Percentiles rank a stretch among this genome's conserved stretches.
phyloP scores from a whole-genome alignment of 2,329 filamentous ascomycete genomes.

The Hyphodiscus sp. region DNA sequence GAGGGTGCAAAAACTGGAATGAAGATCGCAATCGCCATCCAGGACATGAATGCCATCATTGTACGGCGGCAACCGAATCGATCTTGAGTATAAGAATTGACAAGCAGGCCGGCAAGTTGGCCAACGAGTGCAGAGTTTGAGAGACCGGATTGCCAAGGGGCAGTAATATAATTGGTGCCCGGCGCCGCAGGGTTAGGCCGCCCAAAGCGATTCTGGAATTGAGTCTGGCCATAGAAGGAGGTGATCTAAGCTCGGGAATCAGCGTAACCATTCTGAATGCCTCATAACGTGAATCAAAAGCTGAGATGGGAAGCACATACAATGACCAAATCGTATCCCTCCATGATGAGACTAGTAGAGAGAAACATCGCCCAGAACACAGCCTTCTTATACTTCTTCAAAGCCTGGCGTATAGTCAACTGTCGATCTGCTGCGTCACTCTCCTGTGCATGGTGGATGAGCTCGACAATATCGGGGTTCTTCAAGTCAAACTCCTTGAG shows the following conservation, averaged over 20 bases:
- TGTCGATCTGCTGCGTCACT: slow-evolving; percentile 9
- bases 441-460: slow-evolving; percentile 13
- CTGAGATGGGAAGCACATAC: neutral
- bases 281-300: too few species aligned
- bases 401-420: slow-evolving; percentile 1
- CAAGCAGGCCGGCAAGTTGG: neutral
- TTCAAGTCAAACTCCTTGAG: slow-evolving; percentile 10
- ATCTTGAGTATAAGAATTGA: neutral
- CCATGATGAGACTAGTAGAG: neutral
- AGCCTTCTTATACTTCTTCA: slow-evolving; percentile 12
- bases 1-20: slow-evolving; percentile 4
- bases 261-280: neutral
- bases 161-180: neutral
- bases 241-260: slow-evolving; percentile 1
- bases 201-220: slow-evolving; percentile 9
- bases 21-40: neutral
- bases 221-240: slow-evolving; percentile 10
- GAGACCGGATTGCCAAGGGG: neutral
- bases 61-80: neutral
- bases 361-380: slow-evolving; percentile 14
- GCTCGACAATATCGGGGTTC: slow-evolving; percentile 8
- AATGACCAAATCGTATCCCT: neutral
- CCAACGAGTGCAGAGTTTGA: neutral
- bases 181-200: neutral
- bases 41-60: neutral